phyloP scores from a whole-genome alignment of 345 rosid species.

The Euphorbia lathyris region DNA sequence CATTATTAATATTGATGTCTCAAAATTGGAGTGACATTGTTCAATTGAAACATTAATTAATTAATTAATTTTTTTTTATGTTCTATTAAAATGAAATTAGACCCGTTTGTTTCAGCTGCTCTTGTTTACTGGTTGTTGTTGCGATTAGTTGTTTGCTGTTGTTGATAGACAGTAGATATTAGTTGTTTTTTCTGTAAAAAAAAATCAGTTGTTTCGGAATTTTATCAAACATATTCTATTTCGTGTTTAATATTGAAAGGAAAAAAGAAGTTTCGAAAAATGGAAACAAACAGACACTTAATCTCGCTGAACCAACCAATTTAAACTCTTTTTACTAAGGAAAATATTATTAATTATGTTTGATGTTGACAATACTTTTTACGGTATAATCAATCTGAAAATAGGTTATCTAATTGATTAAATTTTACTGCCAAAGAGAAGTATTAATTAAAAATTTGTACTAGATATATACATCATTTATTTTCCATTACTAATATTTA shows the following conservation, averaged over 20 bases:
- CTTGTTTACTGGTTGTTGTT: no score
- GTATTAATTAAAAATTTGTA: neutral
- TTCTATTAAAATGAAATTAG: neutral
- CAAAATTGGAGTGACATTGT: slow-evolving; percentile 1
- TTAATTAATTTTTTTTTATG: no score
- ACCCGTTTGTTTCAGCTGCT: no score
- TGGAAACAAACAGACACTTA: no score
- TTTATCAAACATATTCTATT: no score
- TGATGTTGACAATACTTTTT: slow-evolving; percentile 1
- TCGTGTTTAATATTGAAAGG: no score
- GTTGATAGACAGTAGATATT: no score
- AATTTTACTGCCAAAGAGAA: neutral
- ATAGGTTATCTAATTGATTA: neutral
- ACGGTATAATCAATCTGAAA: neutral
- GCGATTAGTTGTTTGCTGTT: no score
- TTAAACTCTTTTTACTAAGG: neutral
- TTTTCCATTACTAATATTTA: neutral
- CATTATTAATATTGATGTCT: neutral
- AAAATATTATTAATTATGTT: neutral
- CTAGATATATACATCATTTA: neutral
- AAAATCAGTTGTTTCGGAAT: no score
- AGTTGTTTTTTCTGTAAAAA: no score
- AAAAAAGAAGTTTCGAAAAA: no score
- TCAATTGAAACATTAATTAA: neutral
- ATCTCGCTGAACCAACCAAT: neutral